Evolutionary conservation across 345 rosid genomes (phyloP).

Genomic region (Eucalyptus erythrocorys): DNA sequence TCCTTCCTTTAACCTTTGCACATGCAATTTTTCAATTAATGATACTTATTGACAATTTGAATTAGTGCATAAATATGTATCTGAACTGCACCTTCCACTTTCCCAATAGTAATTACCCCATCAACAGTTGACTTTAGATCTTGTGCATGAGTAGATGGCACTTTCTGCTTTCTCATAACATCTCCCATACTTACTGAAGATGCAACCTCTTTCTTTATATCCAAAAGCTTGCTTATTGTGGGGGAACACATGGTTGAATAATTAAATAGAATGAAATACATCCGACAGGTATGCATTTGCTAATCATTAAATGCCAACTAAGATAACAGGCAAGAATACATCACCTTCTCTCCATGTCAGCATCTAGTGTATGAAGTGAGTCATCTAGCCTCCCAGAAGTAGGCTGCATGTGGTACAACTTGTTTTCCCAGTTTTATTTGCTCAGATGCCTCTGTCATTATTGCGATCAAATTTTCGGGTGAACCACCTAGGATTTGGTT

Average conservation of each 20-base stretch:
- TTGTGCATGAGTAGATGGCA: too few species aligned
- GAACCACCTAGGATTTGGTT: too few species aligned
- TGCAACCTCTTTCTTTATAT: too few species aligned
- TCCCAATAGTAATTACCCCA: too few species aligned
- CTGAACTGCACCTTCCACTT: slow-evolving; percentile 40
- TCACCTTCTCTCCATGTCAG: slow-evolving; percentile 57
- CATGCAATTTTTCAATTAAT: not conserved
- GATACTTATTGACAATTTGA: not conserved
- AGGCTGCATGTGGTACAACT: too few species aligned
- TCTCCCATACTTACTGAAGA: too few species aligned
- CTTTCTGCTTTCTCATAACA: too few species aligned
- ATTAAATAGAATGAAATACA: not conserved
- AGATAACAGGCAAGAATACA: not conserved
- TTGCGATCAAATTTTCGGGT: too few species aligned
- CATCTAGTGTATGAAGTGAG: slow-evolving; percentile 36
- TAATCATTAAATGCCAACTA: not conserved
- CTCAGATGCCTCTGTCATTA: too few species aligned
- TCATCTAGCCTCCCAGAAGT: slow-evolving; percentile 9
- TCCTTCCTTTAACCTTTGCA: slow-evolving; percentile 48
- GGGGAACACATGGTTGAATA: not conserved
- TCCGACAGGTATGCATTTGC: not conserved
- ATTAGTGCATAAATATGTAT: slow-evolving; percentile 14
- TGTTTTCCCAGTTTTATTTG: too few species aligned
- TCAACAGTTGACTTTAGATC: too few species aligned
- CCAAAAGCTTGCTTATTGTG: too few species aligned